A percentile compares a stretch with the other conserved stretches of the same genome.
Conservation (phyloP, 2,329 filamentous ascomycete species). For the Penicillium decumbens region DNA sequence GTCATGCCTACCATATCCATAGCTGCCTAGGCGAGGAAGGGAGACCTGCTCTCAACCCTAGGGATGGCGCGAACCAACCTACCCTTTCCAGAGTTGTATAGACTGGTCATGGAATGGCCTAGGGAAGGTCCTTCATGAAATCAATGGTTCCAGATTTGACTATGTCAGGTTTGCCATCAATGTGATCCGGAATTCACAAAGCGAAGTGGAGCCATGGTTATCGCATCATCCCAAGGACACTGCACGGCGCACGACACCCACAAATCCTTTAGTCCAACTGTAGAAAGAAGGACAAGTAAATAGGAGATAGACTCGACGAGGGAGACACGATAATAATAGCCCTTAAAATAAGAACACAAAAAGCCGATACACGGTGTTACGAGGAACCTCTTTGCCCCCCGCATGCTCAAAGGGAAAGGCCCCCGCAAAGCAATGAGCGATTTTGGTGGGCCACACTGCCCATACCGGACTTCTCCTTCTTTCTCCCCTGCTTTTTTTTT, state of each 20-base stretch:
- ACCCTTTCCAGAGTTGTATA: not conserved
- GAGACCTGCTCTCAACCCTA: constrained; percentile 15
- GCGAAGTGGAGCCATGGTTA: constrained; percentile 23
- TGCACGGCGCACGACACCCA: not conserved
- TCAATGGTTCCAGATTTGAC: not conserved
- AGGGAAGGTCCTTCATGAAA: not conserved
- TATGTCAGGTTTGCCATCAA: constrained; percentile 2
- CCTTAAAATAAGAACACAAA: not conserved
- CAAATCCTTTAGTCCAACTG: not conserved
- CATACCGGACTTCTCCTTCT: constrained; percentile 21
- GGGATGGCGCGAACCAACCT: constrained; percentile 1
- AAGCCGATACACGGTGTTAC: constrained; percentile 6
- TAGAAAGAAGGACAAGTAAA: not conserved
- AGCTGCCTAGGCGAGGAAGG: constrained; percentile 7
- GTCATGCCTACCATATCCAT: constrained; percentile 10
- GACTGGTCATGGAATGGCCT: not conserved
- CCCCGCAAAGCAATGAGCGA: constrained; percentile 27
- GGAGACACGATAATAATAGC: not conserved
- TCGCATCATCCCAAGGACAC: constrained; percentile 16
- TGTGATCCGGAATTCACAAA: constrained; percentile 12
- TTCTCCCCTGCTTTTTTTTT: constrained; percentile 24
- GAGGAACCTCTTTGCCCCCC: constrained; percentile 16
- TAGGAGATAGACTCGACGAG: not conserved
- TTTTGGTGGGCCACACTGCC: constrained; percentile 22
- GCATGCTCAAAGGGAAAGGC: constrained; percentile 28